Evolutionary conservation across 2,329 filamentous ascomycete species (phyloP).

Genomic region (Apiospora rasikravindrae): DNA sequence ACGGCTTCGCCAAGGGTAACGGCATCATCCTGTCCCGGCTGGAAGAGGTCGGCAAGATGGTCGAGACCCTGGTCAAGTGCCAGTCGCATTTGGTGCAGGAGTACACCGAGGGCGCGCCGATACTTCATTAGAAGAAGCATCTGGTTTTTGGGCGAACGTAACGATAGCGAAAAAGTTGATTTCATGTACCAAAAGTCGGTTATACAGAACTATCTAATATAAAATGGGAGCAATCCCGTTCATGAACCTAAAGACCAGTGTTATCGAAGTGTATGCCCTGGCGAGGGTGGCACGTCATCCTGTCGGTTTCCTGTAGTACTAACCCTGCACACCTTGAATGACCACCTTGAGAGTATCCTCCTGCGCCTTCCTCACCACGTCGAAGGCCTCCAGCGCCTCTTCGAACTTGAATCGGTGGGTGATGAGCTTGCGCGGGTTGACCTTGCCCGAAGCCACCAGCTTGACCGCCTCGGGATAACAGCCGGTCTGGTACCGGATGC

Average conservation of each 20-base stretch:
- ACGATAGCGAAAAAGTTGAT: background rate
- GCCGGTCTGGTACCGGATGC: slow-evolving; percentile 55
- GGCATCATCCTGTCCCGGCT: slow-evolving; percentile 55
- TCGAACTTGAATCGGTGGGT: slow-evolving; percentile 43
- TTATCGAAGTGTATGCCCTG: background rate
- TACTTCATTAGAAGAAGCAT: background rate
- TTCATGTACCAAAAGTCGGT: background rate
- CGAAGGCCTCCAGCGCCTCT: slow-evolving; percentile 28
- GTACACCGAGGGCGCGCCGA: slow-evolving; percentile 3
- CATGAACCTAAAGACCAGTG: background rate
- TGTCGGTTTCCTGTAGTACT: too few relatives aligned
- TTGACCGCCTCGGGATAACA: slow-evolving; percentile 55
- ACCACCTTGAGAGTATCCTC: slow-evolving; percentile 32
- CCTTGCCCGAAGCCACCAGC: slow-evolving; percentile 54
- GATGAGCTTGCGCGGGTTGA: slow-evolving; percentile 43
- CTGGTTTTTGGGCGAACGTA: background rate
- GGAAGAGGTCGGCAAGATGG: slow-evolving; percentile 63
- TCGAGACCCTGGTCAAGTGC: slow-evolving; percentile 63
- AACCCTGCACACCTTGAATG: slow-evolving; percentile 28
- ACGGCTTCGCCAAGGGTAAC: slow-evolving; percentile 68
- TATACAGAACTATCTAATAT: background rate
- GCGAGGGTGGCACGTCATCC: too few relatives aligned
- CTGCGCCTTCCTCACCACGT: slow-evolving; percentile 27
- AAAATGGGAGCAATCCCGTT: background rate
- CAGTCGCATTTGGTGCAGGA: slow-evolving; percentile 49